Conservation (phyloP, 176 grass and related monocot species). For the Secale cereale region DNA sequence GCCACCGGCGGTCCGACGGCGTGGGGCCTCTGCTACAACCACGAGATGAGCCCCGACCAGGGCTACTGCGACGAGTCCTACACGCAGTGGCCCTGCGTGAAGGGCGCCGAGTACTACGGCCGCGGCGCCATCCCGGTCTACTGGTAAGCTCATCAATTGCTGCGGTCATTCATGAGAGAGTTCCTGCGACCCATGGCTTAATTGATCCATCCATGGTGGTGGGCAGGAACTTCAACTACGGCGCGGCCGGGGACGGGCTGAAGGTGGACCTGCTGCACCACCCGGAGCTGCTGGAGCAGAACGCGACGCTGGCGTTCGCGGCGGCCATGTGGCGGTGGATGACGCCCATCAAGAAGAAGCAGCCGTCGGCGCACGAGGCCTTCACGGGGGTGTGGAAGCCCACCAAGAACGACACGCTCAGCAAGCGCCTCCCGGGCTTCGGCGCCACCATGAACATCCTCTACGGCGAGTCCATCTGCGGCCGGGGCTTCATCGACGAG, state of each 20-base stretch:
- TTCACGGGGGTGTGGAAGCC: slow-evolving; percentile 89
- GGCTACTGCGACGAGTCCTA: slow-evolving; percentile 59
- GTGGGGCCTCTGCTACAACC: slow-evolving; percentile 92
- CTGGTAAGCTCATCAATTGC: slow-evolving; percentile 40
- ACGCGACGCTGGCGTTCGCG: slow-evolving; percentile 80
- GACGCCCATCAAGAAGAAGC: slow-evolving; percentile 86
- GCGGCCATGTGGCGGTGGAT: slow-evolving; percentile 96
- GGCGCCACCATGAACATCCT: slow-evolving; percentile 93
- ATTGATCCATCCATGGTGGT: too few relatives aligned
- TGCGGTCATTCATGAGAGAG: neutral
- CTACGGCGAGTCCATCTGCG: slow-evolving; percentile 65
- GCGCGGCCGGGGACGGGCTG: slow-evolving; percentile 46
- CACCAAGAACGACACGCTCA: slow-evolving; percentile 73
- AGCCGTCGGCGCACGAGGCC: slow-evolving; percentile 81
- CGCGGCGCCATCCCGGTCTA: slow-evolving; percentile 79
- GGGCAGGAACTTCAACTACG: slow-evolving; percentile 93
- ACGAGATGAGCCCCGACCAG: slow-evolving; percentile 63
- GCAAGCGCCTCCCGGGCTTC: slow-evolving; percentile 67
- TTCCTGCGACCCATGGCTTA: neutral
- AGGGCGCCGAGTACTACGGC: slow-evolving; percentile 80
- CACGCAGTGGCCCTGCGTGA: slow-evolving; percentile 58
- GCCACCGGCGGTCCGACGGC: slow-evolving; percentile 71
- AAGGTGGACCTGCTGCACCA: slow-evolving; percentile 67
- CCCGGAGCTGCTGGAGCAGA: slow-evolving; percentile 91
- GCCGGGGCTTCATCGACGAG: slow-evolving; percentile 55